Evolutionary conservation across 495 filamentous ascomycete species (phyloP).

Genomic region (Penicillium subrubescens): DNA sequence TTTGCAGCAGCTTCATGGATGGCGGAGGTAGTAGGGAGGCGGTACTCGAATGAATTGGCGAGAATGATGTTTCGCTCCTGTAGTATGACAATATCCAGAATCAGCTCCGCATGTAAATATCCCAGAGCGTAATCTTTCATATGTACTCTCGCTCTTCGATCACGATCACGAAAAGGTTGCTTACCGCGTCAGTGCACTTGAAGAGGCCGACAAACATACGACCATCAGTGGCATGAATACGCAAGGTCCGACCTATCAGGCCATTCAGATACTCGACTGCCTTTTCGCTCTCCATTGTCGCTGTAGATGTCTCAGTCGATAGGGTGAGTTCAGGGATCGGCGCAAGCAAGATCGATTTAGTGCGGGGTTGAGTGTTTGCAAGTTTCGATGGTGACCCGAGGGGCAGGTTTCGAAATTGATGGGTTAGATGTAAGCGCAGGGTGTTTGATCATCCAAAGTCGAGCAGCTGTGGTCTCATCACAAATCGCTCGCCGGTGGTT

Average conservation of each 20-base stretch:
- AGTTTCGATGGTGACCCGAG: background rate
- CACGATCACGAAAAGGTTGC: slow-evolving; percentile 12
- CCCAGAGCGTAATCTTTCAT: background rate
- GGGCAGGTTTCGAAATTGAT: background rate
- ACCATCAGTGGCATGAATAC: slow-evolving; percentile 78
- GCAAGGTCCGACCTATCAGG: slow-evolving; percentile 58
- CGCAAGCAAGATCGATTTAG: background rate
- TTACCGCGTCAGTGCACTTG: slow-evolving; percentile 91
- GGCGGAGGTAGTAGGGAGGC: slow-evolving; percentile 60
- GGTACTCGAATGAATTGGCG: slow-evolving; percentile 83
- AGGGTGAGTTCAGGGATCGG: background rate
- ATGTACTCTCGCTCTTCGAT: background rate
- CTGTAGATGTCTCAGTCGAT: background rate
- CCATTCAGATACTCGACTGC: slow-evolving; percentile 48
- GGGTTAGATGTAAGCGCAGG: background rate
- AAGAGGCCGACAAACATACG: slow-evolving; percentile 89
- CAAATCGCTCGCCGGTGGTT: background rate
- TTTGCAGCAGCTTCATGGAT: slow-evolving; percentile 46
- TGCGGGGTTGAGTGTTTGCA: background rate
- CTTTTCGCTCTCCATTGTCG: slow-evolving; percentile 43
- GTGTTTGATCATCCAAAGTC: background rate
- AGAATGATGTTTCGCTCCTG: slow-evolving; percentile 87
- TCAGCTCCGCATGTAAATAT: background rate
- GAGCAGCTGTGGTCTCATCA: background rate
- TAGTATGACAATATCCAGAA: background rate